Conservation (phyloP, 371 early-diverging fungal genomes). For the Mucor piriformis region DNA sequence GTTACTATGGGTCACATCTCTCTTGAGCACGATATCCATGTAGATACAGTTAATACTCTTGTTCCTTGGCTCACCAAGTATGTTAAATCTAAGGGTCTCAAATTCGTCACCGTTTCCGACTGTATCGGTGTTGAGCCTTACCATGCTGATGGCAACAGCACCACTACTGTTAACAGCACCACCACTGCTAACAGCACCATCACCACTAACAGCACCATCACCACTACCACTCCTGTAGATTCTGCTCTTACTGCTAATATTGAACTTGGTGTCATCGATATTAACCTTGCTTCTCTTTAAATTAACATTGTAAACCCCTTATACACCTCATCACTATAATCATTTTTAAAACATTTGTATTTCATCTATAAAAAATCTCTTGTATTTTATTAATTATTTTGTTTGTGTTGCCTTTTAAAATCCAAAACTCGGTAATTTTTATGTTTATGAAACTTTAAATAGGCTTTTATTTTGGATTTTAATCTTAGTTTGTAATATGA, state of each 20-base stretch:
- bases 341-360: too few relatives aligned
- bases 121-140: slow-evolving; percentile 28
- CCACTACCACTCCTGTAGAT: not conserved
- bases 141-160: not conserved
- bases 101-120: slow-evolving; percentile 46
- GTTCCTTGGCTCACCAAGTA: slow-evolving; percentile 41
- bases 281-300: not conserved
- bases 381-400: too few relatives aligned
- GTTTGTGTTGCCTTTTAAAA: not conserved
- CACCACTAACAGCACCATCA: too few relatives aligned
- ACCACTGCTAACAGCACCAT: not conserved
- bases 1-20: slow-evolving; percentile 39
- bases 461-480: not conserved
- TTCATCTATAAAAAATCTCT: too few relatives aligned
- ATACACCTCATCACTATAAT: too few relatives aligned
- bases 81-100: slow-evolving; percentile 33
- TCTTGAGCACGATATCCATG: slow-evolving; percentile 46
- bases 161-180: too few relatives aligned
- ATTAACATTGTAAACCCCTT: too few relatives aligned
- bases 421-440: not conserved
- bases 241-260: not conserved
- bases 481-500: not conserved
- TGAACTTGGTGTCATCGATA: not conserved
- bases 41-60: slow-evolving; percentile 38
- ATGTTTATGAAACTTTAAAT: not conserved